Base-by-base conservation (phyloP, 345 rosid genomes). In the Cardamine chenopodiifolia region DNA sequence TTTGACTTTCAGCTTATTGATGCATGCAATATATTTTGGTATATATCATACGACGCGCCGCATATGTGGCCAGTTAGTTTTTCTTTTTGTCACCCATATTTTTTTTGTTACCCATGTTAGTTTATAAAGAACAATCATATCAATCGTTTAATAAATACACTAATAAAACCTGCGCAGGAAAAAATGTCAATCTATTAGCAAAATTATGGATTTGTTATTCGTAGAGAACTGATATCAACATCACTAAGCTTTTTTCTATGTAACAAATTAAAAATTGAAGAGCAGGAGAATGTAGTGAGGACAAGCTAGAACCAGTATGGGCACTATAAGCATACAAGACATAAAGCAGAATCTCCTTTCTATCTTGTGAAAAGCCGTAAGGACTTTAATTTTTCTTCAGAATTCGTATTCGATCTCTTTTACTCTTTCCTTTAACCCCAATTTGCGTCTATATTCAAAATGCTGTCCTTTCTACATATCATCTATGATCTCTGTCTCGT, bases 271-370 rank as follows among this genome's bases (percentile, higher is more conserved):
- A 17, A 18, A 31, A 5, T 5, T 58, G 8, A 47, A 47, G 49
- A 59, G 48, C 23, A 67, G 11, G 49, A 39, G 39, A 45, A 15
- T 57, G 32, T 40, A 53, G 56, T 31, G 56, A 48, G 28, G 20
- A 35, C 50, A 60, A 37, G n/a, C 63, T 63, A 53, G 45, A 72
- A 14, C 77, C 4, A 20, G 47, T 8, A 63, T 29, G 71, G 64
- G 37, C 20, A 40, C 71, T 64, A 31, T 50, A 53, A 52, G 34
- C 55, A 64, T 64, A 32, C 28, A 26, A 18, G 9, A 32, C 39
- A 35, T 9, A 37, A 37, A 35, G 40, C 13, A 74, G 62, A 75
- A 75, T 75, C 73, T 75, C 55, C 73, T 75, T 75, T 75, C 53
- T 75, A 75, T 67, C 19, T 58, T 28, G 53, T 75, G 47, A 75